A percentile compares a stretch with the other conserved stretches of the same genome.
phyloP scores from a whole-genome alignment of 805 yeast species.

The Blastobotrys americana region DNA sequence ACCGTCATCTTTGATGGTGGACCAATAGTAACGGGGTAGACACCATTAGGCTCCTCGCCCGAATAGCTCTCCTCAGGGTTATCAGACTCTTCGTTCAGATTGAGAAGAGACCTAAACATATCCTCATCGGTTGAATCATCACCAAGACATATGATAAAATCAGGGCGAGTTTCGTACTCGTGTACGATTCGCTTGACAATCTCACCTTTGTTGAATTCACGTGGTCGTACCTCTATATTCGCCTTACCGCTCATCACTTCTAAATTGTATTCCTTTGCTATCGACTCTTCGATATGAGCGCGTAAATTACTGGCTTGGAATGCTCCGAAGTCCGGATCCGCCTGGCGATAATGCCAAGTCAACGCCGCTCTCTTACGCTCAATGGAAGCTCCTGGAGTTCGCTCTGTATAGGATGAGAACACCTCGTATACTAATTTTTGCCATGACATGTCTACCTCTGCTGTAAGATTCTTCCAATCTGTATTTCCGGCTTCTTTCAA shows the following conservation, averaged over 20 bases:
- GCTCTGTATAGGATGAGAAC: slow-evolving; percentile 68
- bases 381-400: slow-evolving; percentile 82
- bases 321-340: slow-evolving; percentile 89
- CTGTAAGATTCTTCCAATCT: slow-evolving; percentile 81
- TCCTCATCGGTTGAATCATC: slow-evolving; percentile 98
- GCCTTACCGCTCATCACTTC: slow-evolving; percentile 98
- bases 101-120: slow-evolving; percentile 72
- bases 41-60: slow-evolving; percentile 37
- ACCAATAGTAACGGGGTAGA: slow-evolving; percentile 81
- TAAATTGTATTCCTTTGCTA: slow-evolving; percentile 63
- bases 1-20: slow-evolving; percentile 81
- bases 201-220: slow-evolving; percentile 92
- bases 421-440: slow-evolving; percentile 71
- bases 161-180: slow-evolving; percentile 51
- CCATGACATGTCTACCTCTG: slow-evolving; percentile 87
- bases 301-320: slow-evolving; percentile 75
- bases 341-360: slow-evolving; percentile 95
- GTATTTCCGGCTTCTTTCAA: slow-evolving; percentile 60
- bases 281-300: slow-evolving; percentile 50
- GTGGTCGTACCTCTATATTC: slow-evolving; percentile 94
- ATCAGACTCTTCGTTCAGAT: slow-evolving; percentile 4
- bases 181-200: slow-evolving; percentile 75
- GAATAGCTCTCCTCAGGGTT: slow-evolving; percentile 12
- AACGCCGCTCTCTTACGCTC: slow-evolving; percentile 89
- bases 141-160: slow-evolving; percentile 83